Percentiles rank a stretch among this genome's conserved stretches.
phyloP scores from a whole-genome alignment of 441 rosid genomes.

The Pelargonium citronellum region DNA sequence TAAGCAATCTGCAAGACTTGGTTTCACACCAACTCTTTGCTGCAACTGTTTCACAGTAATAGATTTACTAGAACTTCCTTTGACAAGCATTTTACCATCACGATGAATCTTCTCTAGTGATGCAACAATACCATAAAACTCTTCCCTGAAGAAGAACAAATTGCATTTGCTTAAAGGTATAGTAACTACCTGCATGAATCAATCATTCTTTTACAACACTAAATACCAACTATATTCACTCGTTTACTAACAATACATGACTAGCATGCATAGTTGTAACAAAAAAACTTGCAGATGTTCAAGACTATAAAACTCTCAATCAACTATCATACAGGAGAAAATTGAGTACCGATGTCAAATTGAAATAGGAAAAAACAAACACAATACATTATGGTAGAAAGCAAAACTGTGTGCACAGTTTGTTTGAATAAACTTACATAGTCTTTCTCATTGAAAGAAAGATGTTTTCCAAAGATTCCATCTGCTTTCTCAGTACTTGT shows the following conservation, averaged over 20 bases:
- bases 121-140: conserved; percentile 47
- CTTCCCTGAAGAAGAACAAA: conserved; percentile 39
- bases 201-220: neutral
- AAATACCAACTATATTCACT: neutral
- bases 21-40: conserved; percentile 62
- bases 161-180: neutral
- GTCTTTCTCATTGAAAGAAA: conserved; percentile 34
- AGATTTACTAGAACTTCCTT: conserved; percentile 38
- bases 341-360: neutral
- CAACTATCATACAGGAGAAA: neutral
- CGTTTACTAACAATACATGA: too few species aligned
- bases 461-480: conserved; percentile 1
- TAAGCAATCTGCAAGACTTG: conserved; percentile 55
- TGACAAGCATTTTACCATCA: conserved; percentile 48
- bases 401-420: neutral
- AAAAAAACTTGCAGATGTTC: too few species aligned
- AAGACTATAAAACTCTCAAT: too few species aligned
- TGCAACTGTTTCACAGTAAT: conserved; percentile 39
- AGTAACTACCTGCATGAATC: neutral
- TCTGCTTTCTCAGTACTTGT: conserved; percentile 42
- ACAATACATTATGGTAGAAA: neutral
- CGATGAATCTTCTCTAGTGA: conserved; percentile 48
- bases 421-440: conserved; percentile 27
- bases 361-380: neutral
- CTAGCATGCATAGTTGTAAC: too few species aligned